phyloP scores from a whole-genome alignment of 345 rosid species.

The Erucastrum elatum region DNA sequence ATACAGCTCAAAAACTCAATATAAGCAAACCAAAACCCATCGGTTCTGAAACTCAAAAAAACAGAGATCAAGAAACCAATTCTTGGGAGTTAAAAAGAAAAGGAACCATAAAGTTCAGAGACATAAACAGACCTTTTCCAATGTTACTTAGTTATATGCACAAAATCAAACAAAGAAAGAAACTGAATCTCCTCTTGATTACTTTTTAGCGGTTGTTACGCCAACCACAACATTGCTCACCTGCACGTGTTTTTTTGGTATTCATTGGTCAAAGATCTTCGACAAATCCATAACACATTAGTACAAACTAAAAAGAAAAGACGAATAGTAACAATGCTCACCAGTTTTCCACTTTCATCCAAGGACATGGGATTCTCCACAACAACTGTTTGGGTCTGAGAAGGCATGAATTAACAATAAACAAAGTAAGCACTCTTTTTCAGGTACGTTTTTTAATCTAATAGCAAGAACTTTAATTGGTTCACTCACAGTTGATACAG shows the following conservation, averaged over 20 bases:
- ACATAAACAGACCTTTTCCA: background rate
- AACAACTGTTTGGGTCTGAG: slow-evolving; percentile 73
- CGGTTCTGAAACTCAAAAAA: slow-evolving; percentile 11
- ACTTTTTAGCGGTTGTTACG: slow-evolving; percentile 64
- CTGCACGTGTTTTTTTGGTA: slow-evolving; percentile 40
- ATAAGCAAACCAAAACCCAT: slow-evolving; percentile 3
- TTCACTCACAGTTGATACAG: slow-evolving; percentile 60
- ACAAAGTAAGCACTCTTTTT: background rate
- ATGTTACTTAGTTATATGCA: slow-evolving; percentile 3
- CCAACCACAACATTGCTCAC: slow-evolving; percentile 94
- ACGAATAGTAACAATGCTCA: slow-evolving; percentile 23
- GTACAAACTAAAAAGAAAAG: background rate
- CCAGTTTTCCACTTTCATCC: slow-evolving; percentile 88
- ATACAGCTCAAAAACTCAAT: background rate
- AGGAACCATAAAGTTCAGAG: slow-evolving; percentile 1
- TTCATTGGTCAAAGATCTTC: background rate
- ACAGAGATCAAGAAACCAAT: slow-evolving; percentile 11
- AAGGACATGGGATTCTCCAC: slow-evolving; percentile 92
- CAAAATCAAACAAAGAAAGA: slow-evolving; percentile 6
- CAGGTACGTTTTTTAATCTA: background rate
- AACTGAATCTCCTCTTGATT: slow-evolving; percentile 5
- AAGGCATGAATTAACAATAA: background rate
- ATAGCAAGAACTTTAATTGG: background rate
- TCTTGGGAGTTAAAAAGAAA: background rate
- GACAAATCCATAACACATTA: background rate